A percentile compares a stretch with the other conserved stretches of the same genome.
phyloP scores from a whole-genome alignment of 345 rosid genomes.

The Punica granatum region DNA sequence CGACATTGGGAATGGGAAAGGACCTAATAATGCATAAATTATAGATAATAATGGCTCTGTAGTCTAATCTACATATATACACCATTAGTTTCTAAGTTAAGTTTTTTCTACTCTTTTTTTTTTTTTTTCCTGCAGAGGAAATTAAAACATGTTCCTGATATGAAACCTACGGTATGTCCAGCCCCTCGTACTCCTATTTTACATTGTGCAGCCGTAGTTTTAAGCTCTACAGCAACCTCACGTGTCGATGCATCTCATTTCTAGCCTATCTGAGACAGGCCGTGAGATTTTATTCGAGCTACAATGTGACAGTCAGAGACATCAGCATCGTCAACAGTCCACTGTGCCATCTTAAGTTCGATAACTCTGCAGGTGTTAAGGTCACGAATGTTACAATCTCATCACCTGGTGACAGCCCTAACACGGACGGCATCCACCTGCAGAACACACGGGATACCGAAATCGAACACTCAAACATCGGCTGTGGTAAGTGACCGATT shows the following conservation, averaged over 20 bases:
- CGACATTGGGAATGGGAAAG: too few species aligned
- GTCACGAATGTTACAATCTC: conserved; percentile 56
- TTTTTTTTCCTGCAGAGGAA: conserved; percentile 34
- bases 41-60: too few species aligned
- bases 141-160: conserved; percentile 36
- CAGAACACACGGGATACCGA: conserved; percentile 73
- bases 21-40: too few species aligned
- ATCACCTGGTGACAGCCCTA: conserved; percentile 68
- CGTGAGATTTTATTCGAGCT: conserved; percentile 65
- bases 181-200: not conserved
- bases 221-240: too few species aligned
- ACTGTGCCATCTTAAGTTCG: conserved; percentile 81
- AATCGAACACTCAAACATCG: conserved; percentile 63
- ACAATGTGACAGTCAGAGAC: conserved; percentile 64
- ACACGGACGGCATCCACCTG: conserved; percentile 89
- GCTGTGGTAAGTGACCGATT: conserved; percentile 36
- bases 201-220: not conserved
- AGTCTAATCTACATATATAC: too few species aligned
- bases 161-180: conserved; percentile 68
- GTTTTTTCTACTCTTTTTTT: not conserved
- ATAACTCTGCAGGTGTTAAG: conserved; percentile 49
- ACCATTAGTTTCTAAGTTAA: too few species aligned
- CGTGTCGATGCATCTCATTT: not conserved
- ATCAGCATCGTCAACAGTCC: conserved; percentile 67
- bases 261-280: conserved; percentile 27